Evolutionary conservation across 306 rosid species (phyloP).

Genomic region (Herpetospermum pedunculosum): DNA sequence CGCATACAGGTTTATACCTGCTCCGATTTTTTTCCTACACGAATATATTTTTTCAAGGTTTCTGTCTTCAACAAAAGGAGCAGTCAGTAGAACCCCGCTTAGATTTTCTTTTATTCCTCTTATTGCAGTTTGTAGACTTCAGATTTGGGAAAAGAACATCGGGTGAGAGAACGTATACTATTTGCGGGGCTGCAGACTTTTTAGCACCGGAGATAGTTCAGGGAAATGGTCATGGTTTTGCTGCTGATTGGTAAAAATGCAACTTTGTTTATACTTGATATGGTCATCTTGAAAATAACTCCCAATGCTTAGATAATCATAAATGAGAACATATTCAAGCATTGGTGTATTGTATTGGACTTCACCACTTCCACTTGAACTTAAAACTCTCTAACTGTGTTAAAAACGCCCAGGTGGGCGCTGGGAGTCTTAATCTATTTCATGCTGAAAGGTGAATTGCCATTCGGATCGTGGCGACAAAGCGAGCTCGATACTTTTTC

Average conservation of each 20-base stretch:
- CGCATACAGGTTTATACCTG: constrained; percentile 46
- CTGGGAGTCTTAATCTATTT: constrained; percentile 76
- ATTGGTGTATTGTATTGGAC: background rate
- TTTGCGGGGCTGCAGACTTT: constrained; percentile 75
- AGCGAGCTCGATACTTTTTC: constrained; percentile 80
- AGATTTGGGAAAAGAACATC: constrained; percentile 68
- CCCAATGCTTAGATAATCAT: background rate
- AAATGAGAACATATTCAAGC: background rate
- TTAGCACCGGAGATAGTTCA: constrained; percentile 89
- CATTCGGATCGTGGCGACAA: constrained; percentile 93
- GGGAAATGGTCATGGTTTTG: constrained; percentile 91
- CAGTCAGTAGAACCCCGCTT: background rate
- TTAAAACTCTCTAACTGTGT: background rate
- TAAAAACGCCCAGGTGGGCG: constrained; percentile 68
- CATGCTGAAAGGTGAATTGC: constrained; percentile 80
- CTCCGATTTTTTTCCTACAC: background rate
- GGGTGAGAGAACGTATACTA: constrained; percentile 76
- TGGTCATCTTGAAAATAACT: constrained; percentile 4
- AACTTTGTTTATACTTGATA: constrained; percentile 13
- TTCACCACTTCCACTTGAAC: background rate
- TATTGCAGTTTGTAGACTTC: constrained; percentile 71
- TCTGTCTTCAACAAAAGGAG: background rate
- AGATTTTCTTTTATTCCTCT: background rate
- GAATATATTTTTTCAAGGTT: background rate
- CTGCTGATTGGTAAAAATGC: constrained; percentile 77